Conservation (phyloP, 495 filamentous ascomycete genomes). For the Tuber melanosporum region DNA sequence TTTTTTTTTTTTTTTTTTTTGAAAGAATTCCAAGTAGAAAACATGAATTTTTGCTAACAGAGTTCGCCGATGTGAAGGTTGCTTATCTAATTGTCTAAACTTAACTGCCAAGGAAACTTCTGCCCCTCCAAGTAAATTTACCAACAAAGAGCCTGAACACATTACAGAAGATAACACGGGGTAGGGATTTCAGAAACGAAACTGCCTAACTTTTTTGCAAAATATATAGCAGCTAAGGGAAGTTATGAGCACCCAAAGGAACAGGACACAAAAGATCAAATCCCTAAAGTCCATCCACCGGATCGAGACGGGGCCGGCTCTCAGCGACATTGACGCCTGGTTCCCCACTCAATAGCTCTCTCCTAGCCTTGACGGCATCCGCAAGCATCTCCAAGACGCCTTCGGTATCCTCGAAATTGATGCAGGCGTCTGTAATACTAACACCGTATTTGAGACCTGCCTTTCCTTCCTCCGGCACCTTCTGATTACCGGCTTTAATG, state of each 20-base stretch:
- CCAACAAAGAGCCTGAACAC: background rate
- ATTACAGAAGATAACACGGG: background rate
- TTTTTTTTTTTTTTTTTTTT: background rate
- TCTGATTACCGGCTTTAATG: slow-evolving; percentile 91
- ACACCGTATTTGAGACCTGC: slow-evolving; percentile 85
- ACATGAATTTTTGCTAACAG: background rate
- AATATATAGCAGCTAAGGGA: background rate
- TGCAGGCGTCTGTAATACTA: slow-evolving; percentile 97
- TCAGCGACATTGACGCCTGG: background rate
- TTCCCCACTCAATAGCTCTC: slow-evolving; percentile 42
- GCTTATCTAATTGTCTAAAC: background rate
- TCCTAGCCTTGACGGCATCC: slow-evolving; percentile 65
- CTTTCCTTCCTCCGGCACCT: slow-evolving; percentile 85
- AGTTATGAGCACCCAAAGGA: background rate
- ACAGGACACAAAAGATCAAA: background rate
- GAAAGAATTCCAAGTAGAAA: background rate
- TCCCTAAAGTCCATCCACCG: background rate
- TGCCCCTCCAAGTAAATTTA: background rate
- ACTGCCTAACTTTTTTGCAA: background rate
- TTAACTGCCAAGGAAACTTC: background rate
- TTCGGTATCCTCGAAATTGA: slow-evolving; percentile 76
- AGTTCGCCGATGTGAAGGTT: background rate
- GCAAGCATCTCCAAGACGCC: slow-evolving; percentile 70
- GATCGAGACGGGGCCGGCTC: background rate
- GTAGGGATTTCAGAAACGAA: background rate